Percentiles rank a stretch among this genome's conserved stretches.
phyloP scores from a whole-genome alignment of 208 protist genomes.

The Trypanosoma conorhini region DNA sequence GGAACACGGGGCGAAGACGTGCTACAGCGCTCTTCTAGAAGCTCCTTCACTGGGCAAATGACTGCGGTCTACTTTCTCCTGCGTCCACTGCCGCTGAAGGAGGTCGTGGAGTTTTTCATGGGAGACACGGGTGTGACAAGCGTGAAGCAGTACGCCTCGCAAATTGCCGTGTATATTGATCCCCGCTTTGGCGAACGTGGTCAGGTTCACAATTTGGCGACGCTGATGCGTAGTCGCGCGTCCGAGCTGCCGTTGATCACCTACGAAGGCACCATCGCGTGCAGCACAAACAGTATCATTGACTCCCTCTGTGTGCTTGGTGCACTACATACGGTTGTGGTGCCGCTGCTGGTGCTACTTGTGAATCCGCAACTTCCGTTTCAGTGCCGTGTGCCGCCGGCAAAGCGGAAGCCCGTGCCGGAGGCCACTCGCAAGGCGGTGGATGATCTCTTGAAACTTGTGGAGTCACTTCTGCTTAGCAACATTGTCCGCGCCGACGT shows the following conservation, averaged over 20 bases:
- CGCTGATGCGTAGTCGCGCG: conserved; percentile 48
- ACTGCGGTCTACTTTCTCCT: conserved; percentile 67
- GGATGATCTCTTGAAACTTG: conserved; percentile 57
- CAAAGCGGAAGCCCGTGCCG: neutral
- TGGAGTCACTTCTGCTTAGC: conserved; percentile 49
- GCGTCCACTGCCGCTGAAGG: conserved; percentile 37
- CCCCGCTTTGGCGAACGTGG: conserved; percentile 69
- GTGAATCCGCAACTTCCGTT: conserved; percentile 77
- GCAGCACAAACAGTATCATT: conserved; percentile 60
- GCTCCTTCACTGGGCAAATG: conserved; percentile 69
- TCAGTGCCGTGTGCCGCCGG: conserved; percentile 4
- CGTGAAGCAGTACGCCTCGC: conserved; percentile 29
- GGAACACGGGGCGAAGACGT: conserved; percentile 62
- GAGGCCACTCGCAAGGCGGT: conserved; percentile 29
- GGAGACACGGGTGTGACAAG: conserved; percentile 6
- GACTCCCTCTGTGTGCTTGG: conserved; percentile 81
- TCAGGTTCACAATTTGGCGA: conserved; percentile 80
- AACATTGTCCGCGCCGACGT: conserved; percentile 69
- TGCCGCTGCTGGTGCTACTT: conserved; percentile 68
- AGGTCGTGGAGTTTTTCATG: conserved; percentile 37
- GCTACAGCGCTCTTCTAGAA: conserved; percentile 39
- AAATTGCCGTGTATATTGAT: conserved; percentile 75
- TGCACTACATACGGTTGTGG: conserved; percentile 58
- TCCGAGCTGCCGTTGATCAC: conserved; percentile 57
- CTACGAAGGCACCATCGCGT: conserved; percentile 71